Evolutionary conservation across 2,329 filamentous ascomycete genomes (phyloP).

Genomic region (Blastomyces silverae): DNA sequence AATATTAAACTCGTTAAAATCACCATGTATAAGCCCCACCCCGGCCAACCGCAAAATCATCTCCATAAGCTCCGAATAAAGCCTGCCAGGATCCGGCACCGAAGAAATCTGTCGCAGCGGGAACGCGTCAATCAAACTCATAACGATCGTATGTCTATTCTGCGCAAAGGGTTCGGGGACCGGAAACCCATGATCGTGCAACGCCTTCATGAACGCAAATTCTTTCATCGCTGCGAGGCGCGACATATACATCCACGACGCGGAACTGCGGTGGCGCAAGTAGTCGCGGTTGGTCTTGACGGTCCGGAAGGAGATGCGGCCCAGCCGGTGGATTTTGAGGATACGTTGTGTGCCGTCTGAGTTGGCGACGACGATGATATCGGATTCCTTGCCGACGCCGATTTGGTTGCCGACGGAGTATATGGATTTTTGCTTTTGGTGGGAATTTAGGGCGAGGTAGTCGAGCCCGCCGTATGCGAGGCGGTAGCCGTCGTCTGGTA

Average conservation of each 20-base stretch:
- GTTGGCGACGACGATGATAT: slow-evolving; percentile 89
- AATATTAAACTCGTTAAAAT: slow-evolving; percentile 99
- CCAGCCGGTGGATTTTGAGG: slow-evolving; percentile 91
- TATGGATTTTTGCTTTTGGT: slow-evolving; percentile 69
- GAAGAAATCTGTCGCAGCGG: slow-evolving; percentile 81
- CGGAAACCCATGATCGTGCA: slow-evolving; percentile 75
- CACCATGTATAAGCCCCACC: slow-evolving; percentile 88
- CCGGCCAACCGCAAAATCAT: slow-evolving; percentile 77
- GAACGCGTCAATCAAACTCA: slow-evolving; percentile 88
- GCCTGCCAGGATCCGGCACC: slow-evolving; percentile 72
- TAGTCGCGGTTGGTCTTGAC: slow-evolving; percentile 97
- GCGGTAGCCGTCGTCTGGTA: slow-evolving; percentile 78
- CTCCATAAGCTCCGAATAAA: slow-evolving; percentile 86
- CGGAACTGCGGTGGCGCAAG: slow-evolving; percentile 69
- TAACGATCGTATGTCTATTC: slow-evolving; percentile 91
- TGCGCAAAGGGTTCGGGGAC: slow-evolving; percentile 84
- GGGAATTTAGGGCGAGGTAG: slow-evolving; percentile 89
- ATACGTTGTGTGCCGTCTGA: slow-evolving; percentile 69
- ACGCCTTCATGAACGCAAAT: slow-evolving; percentile 84
- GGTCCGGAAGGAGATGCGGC: slow-evolving; percentile 91
- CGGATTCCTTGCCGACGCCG: slow-evolving; percentile 94
- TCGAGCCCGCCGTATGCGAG: slow-evolving; percentile 95
- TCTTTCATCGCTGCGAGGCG: slow-evolving; percentile 89
- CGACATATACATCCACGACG: slow-evolving; percentile 98
- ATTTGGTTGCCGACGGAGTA: slow-evolving; percentile 94